Percentiles rank a stretch among this genome's conserved stretches.
These are phyloP conservation scores for Uronychia setigera DNA, from an alignment of 73 alveolate species.

Conservation along the genomic window DNA sequence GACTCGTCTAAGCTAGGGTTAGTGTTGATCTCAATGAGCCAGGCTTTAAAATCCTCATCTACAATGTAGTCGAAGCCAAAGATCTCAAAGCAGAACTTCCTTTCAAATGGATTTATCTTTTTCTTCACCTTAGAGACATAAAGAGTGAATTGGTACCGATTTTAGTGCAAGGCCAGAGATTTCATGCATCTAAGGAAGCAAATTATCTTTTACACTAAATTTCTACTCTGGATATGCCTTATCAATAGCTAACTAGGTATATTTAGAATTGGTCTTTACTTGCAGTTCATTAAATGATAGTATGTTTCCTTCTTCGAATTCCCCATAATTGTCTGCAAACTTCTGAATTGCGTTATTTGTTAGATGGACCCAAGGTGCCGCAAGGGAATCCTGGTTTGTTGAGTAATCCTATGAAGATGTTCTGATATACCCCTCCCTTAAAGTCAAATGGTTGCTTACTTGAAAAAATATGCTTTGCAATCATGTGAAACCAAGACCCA, in stretches of 20 bases:
- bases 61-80: constrained; percentile 92
- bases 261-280: constrained; percentile 27
- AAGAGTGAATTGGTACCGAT: not conserved
- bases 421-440: constrained; percentile 83
- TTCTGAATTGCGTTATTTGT: constrained; percentile 83
- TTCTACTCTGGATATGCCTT: not conserved
- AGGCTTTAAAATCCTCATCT: constrained; percentile 81
- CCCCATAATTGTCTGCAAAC: constrained; percentile 84
- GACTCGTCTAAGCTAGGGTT: constrained; percentile 93
- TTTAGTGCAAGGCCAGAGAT: not conserved
- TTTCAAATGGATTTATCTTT: constrained; percentile 63
- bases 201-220: not conserved
- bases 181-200: not conserved
- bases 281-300: constrained; percentile 77
- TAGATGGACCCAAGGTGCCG: constrained; percentile 69
- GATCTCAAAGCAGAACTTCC: constrained; percentile 84
- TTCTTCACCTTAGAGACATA: constrained; percentile 22
- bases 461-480: constrained; percentile 77
- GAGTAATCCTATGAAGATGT: constrained; percentile 76
- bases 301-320: constrained; percentile 92
- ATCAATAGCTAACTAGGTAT: constrained; percentile 7
- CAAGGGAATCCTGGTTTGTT: constrained; percentile 35
- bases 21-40: constrained; percentile 94
- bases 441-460: constrained; percentile 63
- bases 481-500: constrained; percentile 90